Conservation (phyloP, 305 asterid genomes). For the Ajuga reptans region DNA sequence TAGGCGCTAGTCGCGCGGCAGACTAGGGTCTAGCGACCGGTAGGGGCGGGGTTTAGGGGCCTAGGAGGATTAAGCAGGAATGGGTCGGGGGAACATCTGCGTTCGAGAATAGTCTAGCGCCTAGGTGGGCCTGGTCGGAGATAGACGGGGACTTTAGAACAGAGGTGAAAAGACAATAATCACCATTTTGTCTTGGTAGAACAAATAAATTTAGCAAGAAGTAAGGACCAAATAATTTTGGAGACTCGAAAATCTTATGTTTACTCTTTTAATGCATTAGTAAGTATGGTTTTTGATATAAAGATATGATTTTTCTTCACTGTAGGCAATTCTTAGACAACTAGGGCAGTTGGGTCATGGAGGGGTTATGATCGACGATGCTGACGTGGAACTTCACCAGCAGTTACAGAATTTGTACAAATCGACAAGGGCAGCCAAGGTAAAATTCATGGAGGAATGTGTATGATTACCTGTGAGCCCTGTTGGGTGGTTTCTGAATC, state of each 20-base stretch:
- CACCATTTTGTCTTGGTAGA: not conserved
- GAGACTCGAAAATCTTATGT: not conserved
- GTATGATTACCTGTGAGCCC: slow-evolving; percentile 8
- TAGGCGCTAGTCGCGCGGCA: no score
- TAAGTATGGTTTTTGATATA: no score
- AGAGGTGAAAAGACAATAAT: not conserved
- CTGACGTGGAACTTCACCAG: slow-evolving; percentile 58
- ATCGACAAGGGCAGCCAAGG: slow-evolving; percentile 90
- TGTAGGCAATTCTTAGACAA: slow-evolving; percentile 75
- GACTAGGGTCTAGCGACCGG: no score
- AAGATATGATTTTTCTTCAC: not conserved
- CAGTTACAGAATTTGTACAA: slow-evolving; percentile 67
- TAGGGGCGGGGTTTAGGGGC: no score
- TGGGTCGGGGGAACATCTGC: no score
- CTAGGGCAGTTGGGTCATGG: slow-evolving; percentile 85
- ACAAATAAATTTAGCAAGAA: not conserved
- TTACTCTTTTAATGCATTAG: no score
- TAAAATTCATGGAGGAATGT: slow-evolving; percentile 24
- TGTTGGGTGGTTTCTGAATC: slow-evolving; percentile 30
- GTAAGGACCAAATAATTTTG: not conserved
- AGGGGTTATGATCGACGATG: slow-evolving; percentile 63
- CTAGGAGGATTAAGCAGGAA: no score
- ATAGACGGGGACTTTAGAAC: no score
- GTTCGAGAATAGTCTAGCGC: no score
- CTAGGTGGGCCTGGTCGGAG: no score